A percentile compares a stretch with the other conserved stretches of the same genome.
Evolutionary conservation across 495 filamentous ascomycete species (phyloP).

Genomic region (Friedmanniomyces simplex): DNA sequence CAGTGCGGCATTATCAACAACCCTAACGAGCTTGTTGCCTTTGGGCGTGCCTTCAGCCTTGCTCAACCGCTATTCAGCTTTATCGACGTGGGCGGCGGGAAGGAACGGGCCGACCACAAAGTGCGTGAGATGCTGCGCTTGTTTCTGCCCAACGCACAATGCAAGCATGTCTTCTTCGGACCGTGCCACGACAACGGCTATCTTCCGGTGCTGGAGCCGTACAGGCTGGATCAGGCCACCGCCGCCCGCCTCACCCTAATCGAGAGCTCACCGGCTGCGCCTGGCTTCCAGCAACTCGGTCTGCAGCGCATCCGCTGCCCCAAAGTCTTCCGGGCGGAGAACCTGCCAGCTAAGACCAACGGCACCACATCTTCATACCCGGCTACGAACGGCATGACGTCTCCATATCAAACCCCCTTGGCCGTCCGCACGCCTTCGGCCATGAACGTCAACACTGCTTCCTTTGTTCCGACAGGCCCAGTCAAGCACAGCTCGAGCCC

Average conservation of each 20-base stretch:
- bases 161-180: constrained; percentile 35
- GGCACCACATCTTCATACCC: background rate
- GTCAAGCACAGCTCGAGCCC: background rate
- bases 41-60: constrained; percentile 29
- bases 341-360: constrained; percentile 12
- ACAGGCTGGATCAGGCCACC: constrained; percentile 23
- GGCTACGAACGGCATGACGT: background rate
- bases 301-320: constrained; percentile 23
- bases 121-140: constrained; percentile 32
- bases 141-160: constrained; percentile 31
- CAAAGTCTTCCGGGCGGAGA: constrained; percentile 20
- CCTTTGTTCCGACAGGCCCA: background rate
- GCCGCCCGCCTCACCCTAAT: constrained; percentile 28
- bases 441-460: background rate
- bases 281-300: constrained; percentile 26
- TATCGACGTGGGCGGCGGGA: constrained; percentile 33
- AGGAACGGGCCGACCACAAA: constrained; percentile 34
- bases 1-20: constrained; percentile 23
- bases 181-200: constrained; percentile 34
- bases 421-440: background rate
- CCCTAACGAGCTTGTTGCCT: constrained; percentile 24
- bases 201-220: constrained; percentile 29
- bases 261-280: constrained; percentile 23
- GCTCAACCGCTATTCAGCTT: constrained; percentile 33
- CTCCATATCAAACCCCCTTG: background rate